Evolutionary conservation across 108 stramenopile species (phyloP).

Genomic region (Nitzschia sp.): DNA sequence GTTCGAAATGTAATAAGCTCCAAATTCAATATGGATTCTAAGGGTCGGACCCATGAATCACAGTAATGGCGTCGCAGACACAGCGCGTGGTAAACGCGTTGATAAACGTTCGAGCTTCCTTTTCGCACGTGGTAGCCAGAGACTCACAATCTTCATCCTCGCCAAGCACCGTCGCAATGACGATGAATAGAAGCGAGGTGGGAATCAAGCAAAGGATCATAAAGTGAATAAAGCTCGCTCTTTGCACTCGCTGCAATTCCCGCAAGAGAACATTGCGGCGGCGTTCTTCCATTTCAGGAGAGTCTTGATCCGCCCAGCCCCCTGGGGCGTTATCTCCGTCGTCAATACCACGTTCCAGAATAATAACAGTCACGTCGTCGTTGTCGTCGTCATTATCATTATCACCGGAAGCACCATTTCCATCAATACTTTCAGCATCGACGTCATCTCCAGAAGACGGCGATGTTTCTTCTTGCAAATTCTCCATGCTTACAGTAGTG

Average conservation of each 20-base stretch:
- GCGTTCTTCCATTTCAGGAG: constrained; percentile 54
- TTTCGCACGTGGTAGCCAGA: constrained; percentile 50
- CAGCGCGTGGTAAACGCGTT: constrained; percentile 89
- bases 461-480: not conserved
- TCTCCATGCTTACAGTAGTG: not conserved
- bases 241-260: constrained; percentile 76
- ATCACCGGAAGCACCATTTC: not conserved
- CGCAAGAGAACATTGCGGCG: constrained; percentile 52
- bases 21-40: not conserved
- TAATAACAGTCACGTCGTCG: constrained; percentile 50
- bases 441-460: not conserved
- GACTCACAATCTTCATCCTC: constrained; percentile 67
- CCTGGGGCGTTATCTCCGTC: constrained; percentile 9
- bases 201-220: constrained; percentile 78
- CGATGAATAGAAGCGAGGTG: constrained; percentile 72
- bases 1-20: no score
- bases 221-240: constrained; percentile 81
- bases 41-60: constrained; percentile 8
- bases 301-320: constrained; percentile 45
- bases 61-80: constrained; percentile 75
- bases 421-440: not conserved
- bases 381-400: constrained; percentile 34
- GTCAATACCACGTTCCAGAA: constrained; percentile 34
- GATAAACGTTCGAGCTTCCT: constrained; percentile 74
- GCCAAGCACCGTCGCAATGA: constrained; percentile 68